Conservation (phyloP, 106 monocot species). For the Alisma plantagoaquatica region DNA sequence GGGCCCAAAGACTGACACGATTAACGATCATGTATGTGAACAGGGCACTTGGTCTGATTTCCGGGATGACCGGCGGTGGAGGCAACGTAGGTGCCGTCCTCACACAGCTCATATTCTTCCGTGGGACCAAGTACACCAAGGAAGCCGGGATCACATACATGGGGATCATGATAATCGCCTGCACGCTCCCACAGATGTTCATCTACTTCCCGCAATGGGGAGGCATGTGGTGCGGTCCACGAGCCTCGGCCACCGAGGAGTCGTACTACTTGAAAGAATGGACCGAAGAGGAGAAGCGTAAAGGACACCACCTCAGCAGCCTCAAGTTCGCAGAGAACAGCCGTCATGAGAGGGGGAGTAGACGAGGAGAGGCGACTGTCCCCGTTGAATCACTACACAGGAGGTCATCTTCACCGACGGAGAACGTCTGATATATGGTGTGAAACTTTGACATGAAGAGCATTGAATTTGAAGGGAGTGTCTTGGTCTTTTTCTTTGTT, state of each 20-base stretch:
- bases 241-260: slow-evolving; percentile 7
- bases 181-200: slow-evolving; percentile 35
- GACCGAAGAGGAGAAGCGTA: slow-evolving; percentile 41
- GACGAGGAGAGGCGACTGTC: no score
- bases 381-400: no score
- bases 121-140: slow-evolving; percentile 38
- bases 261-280: slow-evolving; percentile 57
- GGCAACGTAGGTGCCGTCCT: slow-evolving; percentile 71
- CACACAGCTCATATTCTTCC: slow-evolving; percentile 68
- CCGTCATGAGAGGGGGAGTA: slow-evolving; percentile 38
- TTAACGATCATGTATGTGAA: neutral
- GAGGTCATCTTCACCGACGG: no score
- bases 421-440: no score
- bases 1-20: neutral
- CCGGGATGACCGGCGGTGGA: slow-evolving; percentile 77
- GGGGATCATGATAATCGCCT: slow-evolving; percentile 53
- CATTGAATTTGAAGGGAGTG: no score
- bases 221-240: slow-evolving; percentile 42
- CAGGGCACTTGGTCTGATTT: slow-evolving; percentile 59
- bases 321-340: slow-evolving; percentile 74
- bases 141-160: slow-evolving; percentile 62
- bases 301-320: slow-evolving; percentile 26
- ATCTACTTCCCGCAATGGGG: slow-evolving; percentile 49
- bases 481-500: no score
- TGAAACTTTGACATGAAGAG: no score